Evolutionary conservation across 257 asterid species (phyloP), one percentile per base, ranked within the genome.

Genomic region (Cruciata laevipes): DNA sequence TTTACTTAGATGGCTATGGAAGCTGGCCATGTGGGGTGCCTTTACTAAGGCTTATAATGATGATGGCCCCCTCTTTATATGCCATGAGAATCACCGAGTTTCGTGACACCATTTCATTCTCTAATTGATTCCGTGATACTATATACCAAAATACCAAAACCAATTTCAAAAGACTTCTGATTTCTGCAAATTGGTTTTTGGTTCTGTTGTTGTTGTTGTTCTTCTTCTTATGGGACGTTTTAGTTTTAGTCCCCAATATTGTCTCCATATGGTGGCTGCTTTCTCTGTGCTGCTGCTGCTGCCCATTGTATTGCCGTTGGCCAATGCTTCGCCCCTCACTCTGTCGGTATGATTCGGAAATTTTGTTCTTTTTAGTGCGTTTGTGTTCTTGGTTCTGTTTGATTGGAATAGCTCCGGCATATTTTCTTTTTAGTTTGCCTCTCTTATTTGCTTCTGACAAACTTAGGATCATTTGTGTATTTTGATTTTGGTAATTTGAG

Each of bases 311-410:
- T 81, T 83, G 35, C 83, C 95, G 51, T 75, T 84, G 30, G 71
- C 84, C 84, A 85, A 84, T 71, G 99, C 95, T 71, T 84, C 82
- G 17, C 86, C 98, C 38, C 83, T 96, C 70, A 69, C 74, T 69
- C 73, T 80, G 63, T 83, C 90, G 84, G 99, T 94, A 79, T 65
- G 70, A 11, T 75, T 53, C 65, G 21, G 42, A 27, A 6, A 8
- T 13, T 62, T 31, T 18, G 42, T 11, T 35, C 9, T 31, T 23
- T 23, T 3, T 35, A 14, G n/a, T 24, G 32, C 35, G 24, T 53
- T 42, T 16, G 9, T 21, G 14, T 72, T 20, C 13, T 65, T 47
- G 71, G 62, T 42, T 65, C 35, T 44, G 51, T 33, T 65, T 58
- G 32, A 24, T 30, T 32, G 72, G 30, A 31, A 55, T 57, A 47